Percentiles rank a stretch among this genome's conserved stretches.
Evolutionary conservation across 129 eudicot genomes (phyloP).

Genomic region (Centrapalus pauciflorus): DNA sequence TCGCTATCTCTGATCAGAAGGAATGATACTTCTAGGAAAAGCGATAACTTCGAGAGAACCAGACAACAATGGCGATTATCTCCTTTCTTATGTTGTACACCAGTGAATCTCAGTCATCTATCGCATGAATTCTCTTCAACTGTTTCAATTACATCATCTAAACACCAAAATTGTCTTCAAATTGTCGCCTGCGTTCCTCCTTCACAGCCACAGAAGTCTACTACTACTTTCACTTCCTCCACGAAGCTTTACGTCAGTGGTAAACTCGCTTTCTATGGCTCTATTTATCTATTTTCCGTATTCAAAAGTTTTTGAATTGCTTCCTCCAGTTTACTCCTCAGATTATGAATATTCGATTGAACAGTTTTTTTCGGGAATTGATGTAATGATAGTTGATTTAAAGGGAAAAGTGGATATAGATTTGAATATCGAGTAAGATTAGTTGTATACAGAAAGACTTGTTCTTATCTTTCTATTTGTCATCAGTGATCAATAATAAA

Average conservation of each 20-base stretch:
- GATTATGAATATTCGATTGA: background rate
- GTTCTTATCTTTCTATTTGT: background rate
- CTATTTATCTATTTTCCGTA: background rate
- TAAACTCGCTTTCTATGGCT: conserved; percentile 19
- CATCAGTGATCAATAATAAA: background rate
- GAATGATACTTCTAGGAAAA: background rate
- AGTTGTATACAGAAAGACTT: background rate
- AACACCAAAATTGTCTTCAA: background rate
- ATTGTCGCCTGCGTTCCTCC: conserved; percentile 32
- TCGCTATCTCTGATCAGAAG: background rate
- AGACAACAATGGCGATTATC: conserved; percentile 5
- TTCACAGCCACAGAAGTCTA: conserved; percentile 21
- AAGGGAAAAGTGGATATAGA: background rate
- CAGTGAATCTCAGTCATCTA: background rate
- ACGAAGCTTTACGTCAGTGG: conserved; percentile 84
- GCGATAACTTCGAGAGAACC: background rate
- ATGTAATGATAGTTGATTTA: background rate
- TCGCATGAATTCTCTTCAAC: background rate
- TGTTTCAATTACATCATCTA: conserved; percentile 10
- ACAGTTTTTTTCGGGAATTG: background rate
- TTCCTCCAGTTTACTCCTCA: background rate
- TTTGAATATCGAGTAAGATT: background rate
- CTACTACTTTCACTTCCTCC: conserved; percentile 24
- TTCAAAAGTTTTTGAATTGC: background rate
- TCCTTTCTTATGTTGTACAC: background rate